Evolutionary conservation across 768 basidiomycete genomes (phyloP).

Genomic region (Mycena maculata): DNA sequence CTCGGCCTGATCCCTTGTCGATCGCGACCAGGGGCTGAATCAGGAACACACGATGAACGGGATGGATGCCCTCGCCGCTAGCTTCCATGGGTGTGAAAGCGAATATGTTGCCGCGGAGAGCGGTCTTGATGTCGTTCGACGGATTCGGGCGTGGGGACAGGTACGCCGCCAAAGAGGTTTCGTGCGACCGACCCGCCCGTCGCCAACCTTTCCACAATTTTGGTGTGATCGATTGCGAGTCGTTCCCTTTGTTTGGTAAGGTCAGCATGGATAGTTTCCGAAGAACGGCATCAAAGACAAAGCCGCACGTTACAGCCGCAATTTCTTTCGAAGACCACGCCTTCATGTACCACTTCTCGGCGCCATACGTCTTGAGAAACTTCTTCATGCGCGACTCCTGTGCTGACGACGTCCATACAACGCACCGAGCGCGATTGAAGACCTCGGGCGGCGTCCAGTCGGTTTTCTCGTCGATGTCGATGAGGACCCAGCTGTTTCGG

Average conservation of each 20-base stretch:
- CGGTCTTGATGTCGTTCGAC: not conserved
- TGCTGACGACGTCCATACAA: constrained; percentile 20
- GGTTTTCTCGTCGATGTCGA: constrained; percentile 19
- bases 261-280: constrained; percentile 4
- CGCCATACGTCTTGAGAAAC: not conserved
- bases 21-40: constrained; percentile 10
- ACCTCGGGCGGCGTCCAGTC: not conserved
- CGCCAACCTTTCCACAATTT: constrained; percentile 2
- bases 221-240: not conserved
- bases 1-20: not conserved
- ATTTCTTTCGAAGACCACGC: constrained; percentile 23
- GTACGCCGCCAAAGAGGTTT: constrained; percentile 16
- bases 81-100: not conserved
- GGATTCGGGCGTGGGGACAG: constrained; percentile 1
- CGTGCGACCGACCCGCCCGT: constrained; percentile 16
- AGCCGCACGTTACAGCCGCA: constrained; percentile 4
- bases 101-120: constrained; percentile 12
- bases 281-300: not conserved
- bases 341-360: constrained; percentile 21
- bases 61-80: not conserved
- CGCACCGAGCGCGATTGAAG: constrained; percentile 13
- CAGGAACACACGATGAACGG: not conserved
- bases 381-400: constrained; percentile 6
- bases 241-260: constrained; percentile 17
- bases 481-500: constrained; percentile 20